Evolutionary conservation across 2,329 filamentous ascomycete genomes (phyloP).

Genomic region (Exophiala aquamarina): DNA sequence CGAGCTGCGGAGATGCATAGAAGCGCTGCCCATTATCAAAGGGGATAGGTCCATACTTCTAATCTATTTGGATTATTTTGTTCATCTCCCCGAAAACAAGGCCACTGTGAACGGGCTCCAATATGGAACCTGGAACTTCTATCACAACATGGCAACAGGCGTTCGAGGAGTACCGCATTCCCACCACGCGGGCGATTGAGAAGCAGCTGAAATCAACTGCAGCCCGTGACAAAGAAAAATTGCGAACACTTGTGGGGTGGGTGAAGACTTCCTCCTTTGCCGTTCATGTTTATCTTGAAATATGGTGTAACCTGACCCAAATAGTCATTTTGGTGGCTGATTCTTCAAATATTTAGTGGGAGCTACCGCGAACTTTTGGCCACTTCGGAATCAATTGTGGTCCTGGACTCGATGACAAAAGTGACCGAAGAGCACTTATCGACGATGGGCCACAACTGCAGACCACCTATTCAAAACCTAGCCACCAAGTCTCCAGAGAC

Average conservation of each 20-base stretch:
- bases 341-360: slow-evolving; percentile 45
- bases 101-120: neutral
- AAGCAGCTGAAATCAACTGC: slow-evolving; percentile 63
- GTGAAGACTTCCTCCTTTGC: slow-evolving; percentile 23
- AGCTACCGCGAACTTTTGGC: slow-evolving; percentile 86
- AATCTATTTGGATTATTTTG: neutral
- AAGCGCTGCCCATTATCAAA: too few relatives aligned
- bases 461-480: slow-evolving; percentile 46
- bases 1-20: too few relatives aligned
- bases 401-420: slow-evolving; percentile 79
- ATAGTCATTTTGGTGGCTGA: too few relatives aligned
- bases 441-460: slow-evolving; percentile 74
- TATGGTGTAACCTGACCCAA: too few relatives aligned
- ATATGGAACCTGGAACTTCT: slow-evolving; percentile 14
- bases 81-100: too few relatives aligned
- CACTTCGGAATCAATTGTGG: slow-evolving; percentile 89
- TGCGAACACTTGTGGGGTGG: slow-evolving; percentile 66
- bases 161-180: slow-evolving; percentile 62
- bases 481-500: slow-evolving; percentile 3
- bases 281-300: too few relatives aligned
- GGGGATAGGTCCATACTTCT: too few relatives aligned
- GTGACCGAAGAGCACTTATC: slow-evolving; percentile 70
- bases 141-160: slow-evolving; percentile 61
- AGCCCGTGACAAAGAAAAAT: slow-evolving; percentile 64
- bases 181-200: slow-evolving; percentile 62